Conservation (phyloP, 805 yeast species). For the Yarrowia hollandica region DNA sequence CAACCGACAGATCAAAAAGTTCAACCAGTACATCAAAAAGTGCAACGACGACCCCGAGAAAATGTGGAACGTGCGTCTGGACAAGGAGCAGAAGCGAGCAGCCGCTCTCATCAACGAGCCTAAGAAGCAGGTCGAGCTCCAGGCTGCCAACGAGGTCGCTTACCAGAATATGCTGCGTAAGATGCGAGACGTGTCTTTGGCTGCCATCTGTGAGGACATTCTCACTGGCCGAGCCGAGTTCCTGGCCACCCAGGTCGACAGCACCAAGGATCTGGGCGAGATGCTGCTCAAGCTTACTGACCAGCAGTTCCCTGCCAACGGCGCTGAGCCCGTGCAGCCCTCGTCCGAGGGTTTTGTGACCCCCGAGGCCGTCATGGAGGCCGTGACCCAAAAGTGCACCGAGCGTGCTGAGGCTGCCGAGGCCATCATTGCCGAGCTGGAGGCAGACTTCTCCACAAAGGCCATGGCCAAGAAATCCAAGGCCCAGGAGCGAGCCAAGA, state of each 20-base stretch:
- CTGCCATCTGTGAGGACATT: constrained; percentile 35
- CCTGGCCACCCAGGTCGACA: constrained; percentile 1
- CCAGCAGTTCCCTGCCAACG: constrained; percentile 19
- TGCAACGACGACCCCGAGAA: constrained; percentile 59
- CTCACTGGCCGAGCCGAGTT: constrained; percentile 1
- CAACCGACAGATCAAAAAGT: constrained; percentile 65
- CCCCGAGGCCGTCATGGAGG: constrained; percentile 2
- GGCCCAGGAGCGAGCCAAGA: constrained; percentile 46
- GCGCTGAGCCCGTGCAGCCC: not conserved
- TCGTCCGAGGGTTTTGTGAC: constrained; percentile 6
- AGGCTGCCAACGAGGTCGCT: constrained; percentile 6
- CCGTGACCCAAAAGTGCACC: not conserved
- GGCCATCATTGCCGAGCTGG: no score
- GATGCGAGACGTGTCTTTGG: constrained; percentile 26
- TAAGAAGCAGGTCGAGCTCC: constrained; percentile 10
- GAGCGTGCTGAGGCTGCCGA: not conserved
- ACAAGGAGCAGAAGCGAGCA: constrained; percentile 29
- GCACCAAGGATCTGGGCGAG: not conserved
- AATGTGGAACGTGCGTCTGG: constrained; percentile 48
- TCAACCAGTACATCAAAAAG: constrained; percentile 69
- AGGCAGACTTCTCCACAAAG: no score
- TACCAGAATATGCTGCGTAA: constrained; percentile 29
- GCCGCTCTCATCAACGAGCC: constrained; percentile 7
- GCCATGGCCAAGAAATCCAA: constrained; percentile 40
- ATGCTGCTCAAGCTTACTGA: constrained; percentile 16